Base-by-base conservation (phyloP, 2,329 filamentous ascomycete species). In the Orbilia ellipsospora region DNA sequence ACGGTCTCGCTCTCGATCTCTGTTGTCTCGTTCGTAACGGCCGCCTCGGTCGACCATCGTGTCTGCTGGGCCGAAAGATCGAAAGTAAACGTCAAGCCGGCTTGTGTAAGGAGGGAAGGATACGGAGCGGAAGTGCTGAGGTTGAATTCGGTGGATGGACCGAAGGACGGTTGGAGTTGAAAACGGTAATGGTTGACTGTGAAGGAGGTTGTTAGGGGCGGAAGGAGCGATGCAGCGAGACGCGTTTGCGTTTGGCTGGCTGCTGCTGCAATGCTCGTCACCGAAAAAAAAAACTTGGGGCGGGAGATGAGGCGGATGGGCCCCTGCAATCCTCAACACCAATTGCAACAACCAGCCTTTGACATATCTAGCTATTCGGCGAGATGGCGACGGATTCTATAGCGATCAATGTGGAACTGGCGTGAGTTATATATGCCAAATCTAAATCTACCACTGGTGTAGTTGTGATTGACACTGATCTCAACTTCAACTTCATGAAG, bases 401-500 rank as follows among this genome's bases (percentile, higher is more conserved):
- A 68, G 56, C 64, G 8, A 56, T 75, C 40, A 61, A 26, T 4
- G 59, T 75, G 45, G 59, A 83, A 78, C 83, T 84, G 73, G 81
- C 87, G 90, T 91, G 84, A 23, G 55, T 45, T 36, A 7, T 7
- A 36, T 36, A 36, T n/a, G n/a, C 31, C 31, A 10, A 36, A 23
- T 23, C 23, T 23, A 23, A 7, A 36, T 36, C 31, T 6, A 36
- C 31, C 5, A 36, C 31, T 36, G 1, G 10, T 36, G 10, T 36
- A 36, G 50, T 13, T 18, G 44, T 51, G 48, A 23, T 16, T 69
- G 28, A 50, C 45, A 44, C 52, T 7, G 31, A 36, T 36, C 3
- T 10, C 31, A 36, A 36, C 28, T 51, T 10, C 31, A 36, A 36
- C 28, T 51, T 73, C 51, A 61, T 59, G 54, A 79, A 94, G 95